Evolutionary conservation across 2,329 filamentous ascomycete genomes (phyloP).

Genomic region (Boeremia lycopersici): DNA sequence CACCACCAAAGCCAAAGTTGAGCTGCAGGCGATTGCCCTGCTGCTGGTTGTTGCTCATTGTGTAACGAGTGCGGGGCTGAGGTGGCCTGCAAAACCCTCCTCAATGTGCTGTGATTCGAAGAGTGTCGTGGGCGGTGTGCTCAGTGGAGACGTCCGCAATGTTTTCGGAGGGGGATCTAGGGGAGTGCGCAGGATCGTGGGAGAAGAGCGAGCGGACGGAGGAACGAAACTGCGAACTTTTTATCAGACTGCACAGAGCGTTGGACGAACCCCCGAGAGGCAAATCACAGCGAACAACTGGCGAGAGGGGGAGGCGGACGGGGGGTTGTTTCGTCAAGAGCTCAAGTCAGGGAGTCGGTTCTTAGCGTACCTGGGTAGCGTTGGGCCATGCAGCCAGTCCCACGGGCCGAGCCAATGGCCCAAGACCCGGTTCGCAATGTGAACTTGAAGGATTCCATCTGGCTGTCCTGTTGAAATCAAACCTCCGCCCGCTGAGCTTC

Average conservation of each 20-base stretch:
- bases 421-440: constrained; percentile 12
- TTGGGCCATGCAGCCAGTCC: constrained; percentile 15
- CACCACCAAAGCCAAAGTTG: constrained; percentile 56
- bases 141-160: constrained; percentile 21
- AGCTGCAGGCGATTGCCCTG: constrained; percentile 56
- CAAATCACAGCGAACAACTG: constrained; percentile 21
- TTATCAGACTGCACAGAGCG: constrained; percentile 23
- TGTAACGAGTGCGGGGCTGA: constrained; percentile 20
- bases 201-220: constrained; percentile 14
- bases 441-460: neutral
- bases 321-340: constrained; percentile 21
- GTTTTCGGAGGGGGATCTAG: constrained; percentile 18
- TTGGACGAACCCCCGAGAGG: constrained; percentile 16
- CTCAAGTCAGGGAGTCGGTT: constrained; percentile 38
- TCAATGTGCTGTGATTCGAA: constrained; percentile 13
- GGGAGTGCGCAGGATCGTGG: constrained; percentile 18
- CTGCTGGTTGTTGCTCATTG: constrained; percentile 48
- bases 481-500: neutral
- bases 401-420: constrained; percentile 15
- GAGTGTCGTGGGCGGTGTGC: constrained; percentile 15
- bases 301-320: constrained; percentile 23
- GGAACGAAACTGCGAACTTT: constrained; percentile 20
- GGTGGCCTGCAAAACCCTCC: constrained; percentile 5
- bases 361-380: constrained; percentile 3
- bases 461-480: neutral